Evolutionary conservation across 139 green algal genomes (phyloP).

Genomic region (Spirogloea muscicola): DNA sequence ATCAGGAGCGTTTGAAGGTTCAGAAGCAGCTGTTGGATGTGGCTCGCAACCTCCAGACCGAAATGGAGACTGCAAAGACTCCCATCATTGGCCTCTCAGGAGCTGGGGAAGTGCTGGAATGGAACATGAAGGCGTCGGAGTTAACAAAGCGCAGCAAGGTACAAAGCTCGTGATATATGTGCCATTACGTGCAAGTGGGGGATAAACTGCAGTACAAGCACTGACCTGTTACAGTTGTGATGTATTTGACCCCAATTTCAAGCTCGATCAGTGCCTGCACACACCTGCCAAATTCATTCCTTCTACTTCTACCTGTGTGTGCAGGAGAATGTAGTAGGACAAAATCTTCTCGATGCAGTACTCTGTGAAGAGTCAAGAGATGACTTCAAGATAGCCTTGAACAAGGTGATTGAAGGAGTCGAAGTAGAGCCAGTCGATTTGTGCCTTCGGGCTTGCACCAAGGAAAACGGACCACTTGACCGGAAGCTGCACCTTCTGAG

Average conservation of each 20-base stretch:
- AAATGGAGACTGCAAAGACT: conserved; percentile 9
- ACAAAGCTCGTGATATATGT: too few relatives aligned
- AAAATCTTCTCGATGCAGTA: background rate
- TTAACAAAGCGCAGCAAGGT: conserved; percentile 18
- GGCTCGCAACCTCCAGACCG: background rate
- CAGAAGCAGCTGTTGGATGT: conserved; percentile 14
- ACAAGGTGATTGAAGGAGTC: conserved; percentile 7
- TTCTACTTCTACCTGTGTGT: too few relatives aligned
- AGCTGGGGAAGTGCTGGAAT: background rate
- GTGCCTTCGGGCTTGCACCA: background rate
- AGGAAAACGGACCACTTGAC: conserved; percentile 3
- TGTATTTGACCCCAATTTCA: too few relatives aligned
- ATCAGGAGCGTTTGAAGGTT: conserved; percentile 3
- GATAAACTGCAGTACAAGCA: too few relatives aligned
- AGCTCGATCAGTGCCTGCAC: too few relatives aligned
- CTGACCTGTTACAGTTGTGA: too few relatives aligned
- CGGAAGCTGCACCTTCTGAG: conserved; percentile 1
- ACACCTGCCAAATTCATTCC: too few relatives aligned
- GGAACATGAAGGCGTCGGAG: conserved; percentile 1
- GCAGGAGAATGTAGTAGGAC: conserved; percentile 12
- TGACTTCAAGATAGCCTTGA: background rate
- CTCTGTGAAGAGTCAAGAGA: conserved; percentile 15
- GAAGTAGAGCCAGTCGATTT: conserved; percentile 23
- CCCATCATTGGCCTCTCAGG: conserved; percentile 29
- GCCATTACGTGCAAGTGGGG: too few relatives aligned